A percentile compares a stretch with the other conserved stretches of the same genome.
phyloP scores from a whole-genome alignment of 1,284 basidiomycete species.

The Marasmius fiardii region DNA sequence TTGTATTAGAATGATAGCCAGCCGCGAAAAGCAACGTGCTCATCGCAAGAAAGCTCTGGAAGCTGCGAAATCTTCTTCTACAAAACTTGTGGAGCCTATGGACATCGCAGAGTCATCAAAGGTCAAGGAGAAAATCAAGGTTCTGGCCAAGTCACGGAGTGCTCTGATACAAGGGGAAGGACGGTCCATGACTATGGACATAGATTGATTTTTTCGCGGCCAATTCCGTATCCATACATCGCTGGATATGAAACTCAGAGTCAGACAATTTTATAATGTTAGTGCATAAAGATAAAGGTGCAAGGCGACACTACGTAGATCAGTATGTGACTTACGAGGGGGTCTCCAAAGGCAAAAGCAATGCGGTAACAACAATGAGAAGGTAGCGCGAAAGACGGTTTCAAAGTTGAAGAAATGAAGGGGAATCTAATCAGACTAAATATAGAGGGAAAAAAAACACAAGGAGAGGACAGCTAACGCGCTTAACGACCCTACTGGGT shows the following conservation, averaged over 20 bases:
- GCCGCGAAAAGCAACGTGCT: conserved; percentile 67
- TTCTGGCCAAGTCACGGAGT: conserved; percentile 63
- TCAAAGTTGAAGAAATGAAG: too few relatives aligned
- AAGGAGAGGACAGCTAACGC: neutral
- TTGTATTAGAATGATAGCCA: conserved; percentile 70
- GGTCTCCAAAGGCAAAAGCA: neutral
- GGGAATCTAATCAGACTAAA: too few relatives aligned
- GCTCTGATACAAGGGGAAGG: conserved; percentile 77
- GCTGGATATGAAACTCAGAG: too few relatives aligned
- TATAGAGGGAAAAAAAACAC: neutral
- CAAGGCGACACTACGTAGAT: too few relatives aligned
- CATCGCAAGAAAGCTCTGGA: conserved; percentile 66
- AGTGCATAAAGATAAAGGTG: too few relatives aligned
- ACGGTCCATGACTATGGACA: conserved; percentile 78
- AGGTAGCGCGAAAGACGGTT: neutral
- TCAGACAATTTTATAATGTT: too few relatives aligned
- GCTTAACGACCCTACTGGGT: neutral
- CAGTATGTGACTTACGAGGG: too few relatives aligned
- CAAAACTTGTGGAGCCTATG: conserved; percentile 74
- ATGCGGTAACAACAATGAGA: neutral
- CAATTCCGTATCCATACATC: too few relatives aligned
- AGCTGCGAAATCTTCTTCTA: conserved; percentile 51
- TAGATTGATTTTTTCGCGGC: conserved; percentile 47
- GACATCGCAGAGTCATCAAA: conserved; percentile 41
- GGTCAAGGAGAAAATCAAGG: conserved; percentile 78